Evolutionary conservation across 2,329 filamentous ascomycete species (phyloP).

Genomic region (Ophiostoma pallidulum): DNA sequence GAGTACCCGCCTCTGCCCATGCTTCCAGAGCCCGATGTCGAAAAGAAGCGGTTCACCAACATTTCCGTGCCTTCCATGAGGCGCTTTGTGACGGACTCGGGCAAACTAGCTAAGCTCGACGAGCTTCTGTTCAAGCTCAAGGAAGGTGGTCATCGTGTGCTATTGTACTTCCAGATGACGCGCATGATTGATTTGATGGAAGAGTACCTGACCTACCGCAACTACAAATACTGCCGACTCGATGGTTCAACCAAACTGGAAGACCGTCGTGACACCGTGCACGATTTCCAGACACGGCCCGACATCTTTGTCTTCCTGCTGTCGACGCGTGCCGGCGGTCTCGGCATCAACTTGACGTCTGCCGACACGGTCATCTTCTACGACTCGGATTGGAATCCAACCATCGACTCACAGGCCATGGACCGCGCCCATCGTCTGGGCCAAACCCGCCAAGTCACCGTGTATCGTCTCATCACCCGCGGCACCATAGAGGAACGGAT

Average conservation of each 20-base stretch:
- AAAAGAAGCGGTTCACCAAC: constrained; percentile 78
- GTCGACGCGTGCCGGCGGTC: constrained; percentile 90
- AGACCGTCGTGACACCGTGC: constrained; percentile 89
- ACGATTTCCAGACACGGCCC: constrained; percentile 88
- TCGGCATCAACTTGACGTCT: constrained; percentile 94
- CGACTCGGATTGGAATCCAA: constrained; percentile 98
- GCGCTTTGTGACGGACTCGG: constrained; percentile 94
- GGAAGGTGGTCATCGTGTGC: constrained; percentile 81
- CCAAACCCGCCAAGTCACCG: constrained; percentile 90
- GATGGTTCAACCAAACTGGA: constrained; percentile 97
- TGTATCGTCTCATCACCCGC: constrained; percentile 93
- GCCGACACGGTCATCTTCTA: constrained; percentile 99
- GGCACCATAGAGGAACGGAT: constrained; percentile 98
- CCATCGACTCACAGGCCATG: constrained; percentile 98
- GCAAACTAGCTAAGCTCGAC: constrained; percentile 89
- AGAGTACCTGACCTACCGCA: constrained; percentile 95
- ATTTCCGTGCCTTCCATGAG: constrained; percentile 94
- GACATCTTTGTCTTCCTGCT: constrained; percentile 97
- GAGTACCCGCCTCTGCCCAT: constrained; percentile 54
- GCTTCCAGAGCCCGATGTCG: constrained; percentile 68
- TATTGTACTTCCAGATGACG: constrained; percentile 99
- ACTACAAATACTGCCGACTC: constrained; percentile 96
- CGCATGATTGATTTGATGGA: constrained; percentile 99
- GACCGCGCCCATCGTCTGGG: constrained; percentile 96
- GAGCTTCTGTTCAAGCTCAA: constrained; percentile 81